Base-by-base conservation (phyloP, 257 asterid genomes). In the Fraxinus americana region DNA sequence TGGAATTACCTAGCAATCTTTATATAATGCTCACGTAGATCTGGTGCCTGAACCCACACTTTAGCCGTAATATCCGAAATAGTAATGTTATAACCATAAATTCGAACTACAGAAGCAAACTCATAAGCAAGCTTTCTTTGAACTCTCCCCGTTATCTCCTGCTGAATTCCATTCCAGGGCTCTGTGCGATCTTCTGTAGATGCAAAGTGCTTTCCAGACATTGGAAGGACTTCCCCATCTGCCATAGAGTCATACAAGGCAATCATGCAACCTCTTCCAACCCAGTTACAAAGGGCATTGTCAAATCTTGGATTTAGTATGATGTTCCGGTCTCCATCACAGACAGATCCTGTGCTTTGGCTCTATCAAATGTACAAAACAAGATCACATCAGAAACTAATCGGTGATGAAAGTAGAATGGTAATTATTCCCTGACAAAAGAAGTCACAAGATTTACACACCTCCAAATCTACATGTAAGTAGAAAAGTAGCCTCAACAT, bases 161-260 rank as follows among this genome's bases (percentile, higher is more conserved):
- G 99, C 82, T 93, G 97, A 82, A 93, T 91, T 29, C 99, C 98
- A 19, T 95, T 87, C 97, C 97, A 95, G 86, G n/a, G 86, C 77
- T 92, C 91, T 39, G 94, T 87, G 41, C 98, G 97, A 74, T 87
- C 89, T 0, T 82, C 82, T n/a, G 97, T 93, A 65, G 96, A 88
- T 45, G 89, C 97, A 82, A 95, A 95, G 79, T 74, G 83, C 80
- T 93, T 95, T 67, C 98, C 99, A 14, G 89, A 83, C 80, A 63
- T 75, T 14, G 99, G 97, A 71, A 87, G 81, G 77, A 93, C 79
- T 84, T 85, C 90, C 73, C 98, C 98, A 78, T 86, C 92, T 67
- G 83, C 93, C 94, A 85, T 89, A 4, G 96, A 89, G 50, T 89
- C 91, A 73, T 84, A 90, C 85, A 90, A 75, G 52, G 68, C 83